Evolutionary conservation across 768 basidiomycete genomes (phyloP).

Genomic region (Kockovaella imperatae): DNA sequence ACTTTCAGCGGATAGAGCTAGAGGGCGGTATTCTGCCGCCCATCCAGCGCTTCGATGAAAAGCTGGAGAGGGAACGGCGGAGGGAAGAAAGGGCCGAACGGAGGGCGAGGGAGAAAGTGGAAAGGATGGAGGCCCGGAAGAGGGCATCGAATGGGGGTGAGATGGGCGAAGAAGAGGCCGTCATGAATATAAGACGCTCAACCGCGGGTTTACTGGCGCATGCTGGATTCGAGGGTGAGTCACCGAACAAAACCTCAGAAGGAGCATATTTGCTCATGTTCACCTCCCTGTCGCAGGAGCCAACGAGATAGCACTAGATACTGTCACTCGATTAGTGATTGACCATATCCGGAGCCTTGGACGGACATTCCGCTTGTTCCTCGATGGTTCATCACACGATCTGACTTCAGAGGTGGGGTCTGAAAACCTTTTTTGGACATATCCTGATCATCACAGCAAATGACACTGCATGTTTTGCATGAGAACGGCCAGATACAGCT

Average conservation of each 20-base stretch:
- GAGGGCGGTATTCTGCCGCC: slow-evolving; percentile 29
- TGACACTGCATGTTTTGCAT: slow-evolving; percentile 80
- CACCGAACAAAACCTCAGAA: neutral
- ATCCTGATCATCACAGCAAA: slow-evolving; percentile 56
- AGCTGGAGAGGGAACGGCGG: slow-evolving; percentile 63
- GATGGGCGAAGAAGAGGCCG: slow-evolving; percentile 31
- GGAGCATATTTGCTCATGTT: neutral
- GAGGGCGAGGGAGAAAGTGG: slow-evolving; percentile 11
- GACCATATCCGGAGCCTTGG: slow-evolving; percentile 83
- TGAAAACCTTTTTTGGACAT: neutral
- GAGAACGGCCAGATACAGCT: slow-evolving; percentile 76
- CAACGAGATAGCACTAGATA: slow-evolving; percentile 66
- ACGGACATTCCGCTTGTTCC: slow-evolving; percentile 68
- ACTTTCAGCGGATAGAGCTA: slow-evolving; percentile 28
- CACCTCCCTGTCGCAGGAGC: slow-evolving; percentile 51
- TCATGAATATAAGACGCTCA: slow-evolving; percentile 23
- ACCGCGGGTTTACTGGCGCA: slow-evolving; percentile 61
- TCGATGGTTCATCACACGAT: slow-evolving; percentile 67
- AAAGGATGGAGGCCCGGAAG: slow-evolving; percentile 13
- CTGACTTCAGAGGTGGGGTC: slow-evolving; percentile 73
- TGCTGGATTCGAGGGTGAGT: slow-evolving; percentile 80
- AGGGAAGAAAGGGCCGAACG: slow-evolving; percentile 44
- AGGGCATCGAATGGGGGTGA: slow-evolving; percentile 28
- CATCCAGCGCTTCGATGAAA: slow-evolving; percentile 49
- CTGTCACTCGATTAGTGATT: slow-evolving; percentile 64